Conservation (phyloP, 768 basidiomycete species). For the Russula sp. region DNA sequence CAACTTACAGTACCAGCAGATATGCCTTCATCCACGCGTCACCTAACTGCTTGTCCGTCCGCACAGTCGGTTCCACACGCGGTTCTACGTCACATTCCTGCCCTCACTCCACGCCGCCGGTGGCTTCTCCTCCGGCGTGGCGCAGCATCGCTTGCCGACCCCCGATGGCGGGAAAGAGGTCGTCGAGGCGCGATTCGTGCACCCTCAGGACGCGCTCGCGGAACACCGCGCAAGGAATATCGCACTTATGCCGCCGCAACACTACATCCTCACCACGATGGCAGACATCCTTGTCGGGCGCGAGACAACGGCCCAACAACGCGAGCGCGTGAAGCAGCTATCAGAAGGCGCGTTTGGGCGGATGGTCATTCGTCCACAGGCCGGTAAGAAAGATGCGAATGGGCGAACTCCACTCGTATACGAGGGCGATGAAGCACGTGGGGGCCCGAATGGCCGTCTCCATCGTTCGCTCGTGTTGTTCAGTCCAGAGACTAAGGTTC, state of each 20-base stretch:
- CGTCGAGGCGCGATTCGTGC: slow-evolving; percentile 59
- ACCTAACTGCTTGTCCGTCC: not conserved
- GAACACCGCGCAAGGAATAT: slow-evolving; percentile 49
- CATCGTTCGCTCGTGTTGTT: slow-evolving; percentile 52
- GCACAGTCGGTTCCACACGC: slow-evolving; percentile 63
- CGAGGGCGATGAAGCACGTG: slow-evolving; percentile 65
- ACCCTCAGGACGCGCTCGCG: slow-evolving; percentile 45
- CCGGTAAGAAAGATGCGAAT: slow-evolving; percentile 34
- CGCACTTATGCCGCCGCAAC: slow-evolving; percentile 68
- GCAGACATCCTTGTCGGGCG: slow-evolving; percentile 44
- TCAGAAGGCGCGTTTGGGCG: slow-evolving; percentile 53
- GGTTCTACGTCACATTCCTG: slow-evolving; percentile 64
- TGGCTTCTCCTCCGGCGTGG: slow-evolving; percentile 48
- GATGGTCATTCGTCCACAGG: slow-evolving; percentile 53
- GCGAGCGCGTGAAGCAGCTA: slow-evolving; percentile 40
- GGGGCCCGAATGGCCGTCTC: slow-evolving; percentile 50
- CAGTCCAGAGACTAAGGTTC: slow-evolving; percentile 43
- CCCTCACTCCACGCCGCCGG: slow-evolving; percentile 36
- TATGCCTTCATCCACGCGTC: too few relatives aligned
- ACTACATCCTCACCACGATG: slow-evolving; percentile 60
- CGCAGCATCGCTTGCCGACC: slow-evolving; percentile 51
- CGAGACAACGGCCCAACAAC: slow-evolving; percentile 40
- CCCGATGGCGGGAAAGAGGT: slow-evolving; percentile 70
- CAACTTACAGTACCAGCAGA: not conserved
- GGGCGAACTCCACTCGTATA: slow-evolving; percentile 51